These are phyloP conservation scores for Mortierella sp. DNA, from an alignment of 371 early-diverging fungal species.

Conservation along the genomic window DNA sequence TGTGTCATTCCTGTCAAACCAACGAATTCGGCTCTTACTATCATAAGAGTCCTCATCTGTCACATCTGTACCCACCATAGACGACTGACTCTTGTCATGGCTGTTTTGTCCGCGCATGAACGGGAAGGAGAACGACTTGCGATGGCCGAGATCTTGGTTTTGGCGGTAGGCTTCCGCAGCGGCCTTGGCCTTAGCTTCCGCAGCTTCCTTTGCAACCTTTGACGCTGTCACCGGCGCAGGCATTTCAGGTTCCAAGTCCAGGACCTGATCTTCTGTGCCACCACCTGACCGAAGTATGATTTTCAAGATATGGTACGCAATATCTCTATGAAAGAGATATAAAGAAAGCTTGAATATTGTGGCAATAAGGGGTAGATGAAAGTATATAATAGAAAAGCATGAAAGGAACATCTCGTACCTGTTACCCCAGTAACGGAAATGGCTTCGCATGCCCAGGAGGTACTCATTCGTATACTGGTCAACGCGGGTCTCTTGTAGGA, in stretches of 20 bases:
- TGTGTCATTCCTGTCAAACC: constrained; percentile 6
- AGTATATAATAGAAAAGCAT: background rate
- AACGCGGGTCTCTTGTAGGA: constrained; percentile 58
- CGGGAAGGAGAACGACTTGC: constrained; percentile 33
- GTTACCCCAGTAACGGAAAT: constrained; percentile 65
- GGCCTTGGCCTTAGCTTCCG: constrained; percentile 41
- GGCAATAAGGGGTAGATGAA: background rate
- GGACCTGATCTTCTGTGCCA: background rate
- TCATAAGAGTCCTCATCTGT: background rate
- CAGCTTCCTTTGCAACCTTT: constrained; percentile 31
- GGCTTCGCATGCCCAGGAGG: constrained; percentile 59
- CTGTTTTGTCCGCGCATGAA: constrained; percentile 13
- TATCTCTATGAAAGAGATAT: constrained; percentile 16
- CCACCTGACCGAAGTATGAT: constrained; percentile 20
- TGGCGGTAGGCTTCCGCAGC: constrained; percentile 8
- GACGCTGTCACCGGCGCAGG: constrained; percentile 24
- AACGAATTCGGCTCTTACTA: constrained; percentile 6
- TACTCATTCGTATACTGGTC: constrained; percentile 63
- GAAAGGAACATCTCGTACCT: constrained; percentile 30
- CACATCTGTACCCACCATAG: background rate
- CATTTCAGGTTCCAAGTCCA: constrained; percentile 32
- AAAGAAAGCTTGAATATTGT: background rate
- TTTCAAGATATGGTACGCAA: constrained; percentile 46
- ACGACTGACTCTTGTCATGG: background rate
- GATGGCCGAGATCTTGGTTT: constrained; percentile 10